Conservation (phyloP, 2,329 filamentous ascomycete species). For the Graphilbum sp. region DNA sequence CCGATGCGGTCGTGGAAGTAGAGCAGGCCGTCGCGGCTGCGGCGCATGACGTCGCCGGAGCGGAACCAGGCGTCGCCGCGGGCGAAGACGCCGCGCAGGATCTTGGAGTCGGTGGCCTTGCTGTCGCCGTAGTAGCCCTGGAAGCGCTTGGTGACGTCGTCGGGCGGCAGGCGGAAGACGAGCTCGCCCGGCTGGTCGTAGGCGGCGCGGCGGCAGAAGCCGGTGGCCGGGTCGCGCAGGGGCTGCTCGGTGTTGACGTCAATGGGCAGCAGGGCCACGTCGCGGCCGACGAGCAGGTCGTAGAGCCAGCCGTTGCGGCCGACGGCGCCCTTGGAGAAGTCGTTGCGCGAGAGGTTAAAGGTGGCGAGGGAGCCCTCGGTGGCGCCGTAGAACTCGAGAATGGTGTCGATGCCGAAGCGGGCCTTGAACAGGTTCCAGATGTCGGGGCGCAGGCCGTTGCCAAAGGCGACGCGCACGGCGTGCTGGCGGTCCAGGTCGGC, state of each 20-base stretch:
- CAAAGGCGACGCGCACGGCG: slow-evolving; percentile 58
- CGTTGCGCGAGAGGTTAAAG: slow-evolving; percentile 61
- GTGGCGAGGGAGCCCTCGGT: slow-evolving; percentile 55
- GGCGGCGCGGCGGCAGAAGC: slow-evolving; percentile 45
- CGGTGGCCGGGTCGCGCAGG: slow-evolving; percentile 48
- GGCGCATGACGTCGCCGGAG: slow-evolving; percentile 66
- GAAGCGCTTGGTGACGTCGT: slow-evolving; percentile 45
- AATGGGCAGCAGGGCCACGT: slow-evolving; percentile 46
- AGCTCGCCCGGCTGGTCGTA: slow-evolving; percentile 58
- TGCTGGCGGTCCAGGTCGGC: slow-evolving; percentile 57
- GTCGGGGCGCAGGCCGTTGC: slow-evolving; percentile 73
- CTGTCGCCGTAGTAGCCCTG: slow-evolving; percentile 70
- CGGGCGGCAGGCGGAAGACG: slow-evolving; percentile 51
- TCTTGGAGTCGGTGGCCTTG: slow-evolving; percentile 54
- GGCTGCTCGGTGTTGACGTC: slow-evolving; percentile 57
- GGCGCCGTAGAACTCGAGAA: slow-evolving; percentile 69
- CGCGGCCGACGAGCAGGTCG: slow-evolving; percentile 31
- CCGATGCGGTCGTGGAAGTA: slow-evolving; percentile 73
- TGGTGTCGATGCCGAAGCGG: slow-evolving; percentile 57
- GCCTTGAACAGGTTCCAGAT: slow-evolving; percentile 74
- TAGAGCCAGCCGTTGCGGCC: slow-evolving; percentile 54
- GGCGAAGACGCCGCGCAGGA: slow-evolving; percentile 54
- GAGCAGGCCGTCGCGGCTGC: slow-evolving; percentile 51
- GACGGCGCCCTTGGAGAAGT: slow-evolving; percentile 60
- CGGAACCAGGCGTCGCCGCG: slow-evolving; percentile 73